Evolutionary conservation across 2,329 filamentous ascomycete species (phyloP).

Genomic region (Aspergillus piperis): DNA sequence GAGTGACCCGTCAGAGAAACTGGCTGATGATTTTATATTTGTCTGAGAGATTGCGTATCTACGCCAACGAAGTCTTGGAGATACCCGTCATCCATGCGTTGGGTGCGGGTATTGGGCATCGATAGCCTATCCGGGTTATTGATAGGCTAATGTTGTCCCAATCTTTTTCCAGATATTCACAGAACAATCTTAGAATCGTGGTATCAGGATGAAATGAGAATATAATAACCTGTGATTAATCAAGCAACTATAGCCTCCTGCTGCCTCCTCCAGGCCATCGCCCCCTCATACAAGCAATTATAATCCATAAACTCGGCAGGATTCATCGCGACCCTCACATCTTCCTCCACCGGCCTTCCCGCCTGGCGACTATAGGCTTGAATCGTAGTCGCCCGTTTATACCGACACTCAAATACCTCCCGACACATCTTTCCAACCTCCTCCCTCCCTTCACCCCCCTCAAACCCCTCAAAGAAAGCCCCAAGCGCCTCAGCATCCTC

Average conservation of each 20-base stretch:
- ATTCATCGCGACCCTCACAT: constrained; percentile 31
- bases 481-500: constrained; percentile 42
- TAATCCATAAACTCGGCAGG: constrained; percentile 24
- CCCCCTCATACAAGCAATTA: constrained; percentile 20
- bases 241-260: background rate
- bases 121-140: too few relatives aligned
- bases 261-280: constrained; percentile 12
- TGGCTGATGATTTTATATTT: too few relatives aligned
- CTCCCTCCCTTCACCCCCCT: background rate
- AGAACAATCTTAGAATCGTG: too few relatives aligned
- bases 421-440: background rate
- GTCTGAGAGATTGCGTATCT: too few relatives aligned
- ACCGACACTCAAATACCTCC: constrained; percentile 8
- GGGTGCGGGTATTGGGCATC: too few relatives aligned
- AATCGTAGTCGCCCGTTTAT: constrained; percentile 4
- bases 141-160: too few relatives aligned
- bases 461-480: constrained; percentile 5
- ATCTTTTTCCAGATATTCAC: too few relatives aligned
- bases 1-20: too few relatives aligned
- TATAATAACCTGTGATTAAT: too few relatives aligned
- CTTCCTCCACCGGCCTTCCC: background rate
- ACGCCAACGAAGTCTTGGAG: too few relatives aligned
- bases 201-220: too few relatives aligned
- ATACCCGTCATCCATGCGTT: too few relatives aligned
- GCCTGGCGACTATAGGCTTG: constrained; percentile 15